Evolutionary conservation across 2,329 filamentous ascomycete genomes (phyloP).

Genomic region (Leptographium lundbergii): DNA sequence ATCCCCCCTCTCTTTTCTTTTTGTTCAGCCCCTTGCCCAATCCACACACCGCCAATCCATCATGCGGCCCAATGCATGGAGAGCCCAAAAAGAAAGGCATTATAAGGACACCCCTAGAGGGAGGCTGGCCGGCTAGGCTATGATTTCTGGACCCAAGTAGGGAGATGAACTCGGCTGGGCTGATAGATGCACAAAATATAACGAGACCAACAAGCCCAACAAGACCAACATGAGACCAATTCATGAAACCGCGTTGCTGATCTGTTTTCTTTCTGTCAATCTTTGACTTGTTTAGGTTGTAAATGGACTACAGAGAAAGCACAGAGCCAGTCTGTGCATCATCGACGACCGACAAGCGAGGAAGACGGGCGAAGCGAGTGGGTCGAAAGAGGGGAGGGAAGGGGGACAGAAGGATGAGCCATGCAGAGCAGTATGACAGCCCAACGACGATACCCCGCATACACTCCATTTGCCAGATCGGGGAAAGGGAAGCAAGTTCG

Average conservation of each 20-base stretch:
- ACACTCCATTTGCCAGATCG: not conserved
- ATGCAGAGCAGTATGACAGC: not conserved
- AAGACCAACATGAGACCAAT: not conserved
- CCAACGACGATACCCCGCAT: not conserved
- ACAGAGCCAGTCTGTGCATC: not conserved
- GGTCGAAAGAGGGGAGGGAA: not conserved
- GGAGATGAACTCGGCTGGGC: not conserved
- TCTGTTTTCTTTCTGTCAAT: constrained; percentile 7
- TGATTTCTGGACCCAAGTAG: not conserved
- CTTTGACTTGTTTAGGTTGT: constrained; percentile 17
- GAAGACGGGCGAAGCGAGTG: not conserved
- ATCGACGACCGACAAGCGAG: not conserved
- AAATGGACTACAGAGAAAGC: constrained; percentile 5
- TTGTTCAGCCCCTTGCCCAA: not conserved
- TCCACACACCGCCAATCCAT: not conserved
- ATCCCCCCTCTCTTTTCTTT: constrained; percentile 13
- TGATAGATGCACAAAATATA: constrained; percentile 10
- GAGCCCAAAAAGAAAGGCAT: not conserved
- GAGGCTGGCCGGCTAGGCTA: not conserved
- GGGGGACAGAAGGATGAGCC: not conserved
- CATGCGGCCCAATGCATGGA: not conserved
- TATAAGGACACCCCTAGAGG: not conserved
- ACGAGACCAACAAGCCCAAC: constrained; percentile 6
- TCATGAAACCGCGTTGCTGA: constrained; percentile 14
- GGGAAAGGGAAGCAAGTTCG: not conserved